Percentiles rank a stretch among this genome's conserved stretches.
phyloP scores from a whole-genome alignment of 176 grass and related monocot genomes.

The Hsuehochloa calcarea region DNA sequence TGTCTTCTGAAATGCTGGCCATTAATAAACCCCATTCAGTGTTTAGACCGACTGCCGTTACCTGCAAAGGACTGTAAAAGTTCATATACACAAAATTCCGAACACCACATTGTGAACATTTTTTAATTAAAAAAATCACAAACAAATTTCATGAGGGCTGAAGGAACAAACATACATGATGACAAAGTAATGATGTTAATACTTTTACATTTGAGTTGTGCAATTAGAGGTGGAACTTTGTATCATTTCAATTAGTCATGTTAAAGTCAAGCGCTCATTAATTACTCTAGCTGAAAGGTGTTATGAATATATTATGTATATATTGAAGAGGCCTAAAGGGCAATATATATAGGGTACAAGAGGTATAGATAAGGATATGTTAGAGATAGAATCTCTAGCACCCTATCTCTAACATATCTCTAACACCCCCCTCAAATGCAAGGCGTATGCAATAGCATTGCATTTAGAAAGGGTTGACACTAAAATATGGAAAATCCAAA shows the following conservation, averaged over 20 bases:
- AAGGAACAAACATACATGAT: not conserved
- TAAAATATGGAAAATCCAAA: too few species aligned
- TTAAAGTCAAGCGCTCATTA: not conserved
- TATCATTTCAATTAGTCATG: not conserved
- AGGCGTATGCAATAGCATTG: too few species aligned
- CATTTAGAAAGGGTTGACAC: too few species aligned
- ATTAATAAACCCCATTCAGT: constrained; percentile 99
- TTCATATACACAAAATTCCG: constrained; percentile 21
- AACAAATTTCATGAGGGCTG: not conserved
- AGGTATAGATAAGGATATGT: too few species aligned
- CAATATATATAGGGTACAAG: too few species aligned
- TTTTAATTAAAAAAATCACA: not conserved
- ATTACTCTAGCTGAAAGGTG: not conserved
- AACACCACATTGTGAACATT: not conserved
- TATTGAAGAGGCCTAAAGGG: too few species aligned
- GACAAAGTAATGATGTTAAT: not conserved
- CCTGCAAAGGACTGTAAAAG: constrained; percentile 42
- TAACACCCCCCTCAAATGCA: too few species aligned
- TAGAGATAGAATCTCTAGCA: too few species aligned
- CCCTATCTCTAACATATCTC: too few species aligned
- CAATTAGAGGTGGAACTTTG: not conserved
- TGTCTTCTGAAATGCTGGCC: constrained; percentile 97
- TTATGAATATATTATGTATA: too few species aligned
- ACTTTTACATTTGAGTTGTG: not conserved
- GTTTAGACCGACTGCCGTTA: constrained; percentile 92